These are phyloP conservation scores for Ambrosiella beaveri DNA, from an alignment of 2,329 filamentous ascomycete genomes.

Conservation along the genomic window DNA sequence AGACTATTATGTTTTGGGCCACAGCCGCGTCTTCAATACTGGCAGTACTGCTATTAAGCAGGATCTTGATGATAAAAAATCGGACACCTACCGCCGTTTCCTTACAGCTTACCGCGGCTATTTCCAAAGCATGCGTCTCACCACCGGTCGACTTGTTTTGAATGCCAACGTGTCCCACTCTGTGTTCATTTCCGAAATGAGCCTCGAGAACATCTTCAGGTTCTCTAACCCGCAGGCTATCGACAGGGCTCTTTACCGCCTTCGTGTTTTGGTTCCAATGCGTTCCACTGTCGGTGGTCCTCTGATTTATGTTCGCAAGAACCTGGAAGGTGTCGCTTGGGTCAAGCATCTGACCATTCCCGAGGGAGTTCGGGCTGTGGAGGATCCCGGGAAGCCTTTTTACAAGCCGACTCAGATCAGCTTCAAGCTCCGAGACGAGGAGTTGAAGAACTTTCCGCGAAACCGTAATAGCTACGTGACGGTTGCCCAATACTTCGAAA, in stretches of 20 bases:
- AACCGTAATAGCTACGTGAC: conserved; percentile 18
- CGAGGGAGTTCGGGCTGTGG: not conserved
- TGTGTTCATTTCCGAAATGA: conserved; percentile 25
- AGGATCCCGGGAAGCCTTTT: not conserved
- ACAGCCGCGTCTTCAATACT: conserved; percentile 30
- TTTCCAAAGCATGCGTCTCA: conserved; percentile 36
- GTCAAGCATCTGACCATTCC: not conserved
- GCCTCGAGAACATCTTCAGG: conserved; percentile 2
- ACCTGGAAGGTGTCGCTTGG: conserved; percentile 6
- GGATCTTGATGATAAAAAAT: conserved; percentile 10
- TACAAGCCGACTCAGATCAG: conserved; percentile 15
- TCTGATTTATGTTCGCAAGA: not conserved
- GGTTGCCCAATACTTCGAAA: conserved; percentile 28
- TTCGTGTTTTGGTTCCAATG: conserved; percentile 9
- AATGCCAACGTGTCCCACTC: conserved; percentile 39
- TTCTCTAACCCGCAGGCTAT: conserved; percentile 25
- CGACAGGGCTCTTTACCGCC: conserved; percentile 27
- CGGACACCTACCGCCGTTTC: conserved; percentile 16
- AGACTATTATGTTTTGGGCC: conserved; percentile 26
- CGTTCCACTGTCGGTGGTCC: conserved; percentile 2
- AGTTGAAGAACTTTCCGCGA: conserved; percentile 18
- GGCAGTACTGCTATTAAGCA: not conserved
- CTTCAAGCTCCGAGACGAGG: conserved; percentile 19
- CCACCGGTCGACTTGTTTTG: conserved; percentile 35
- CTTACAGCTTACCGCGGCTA: conserved; percentile 30